A percentile compares a stretch with the other conserved stretches of the same genome.
These are phyloP conservation scores for Sphagnum tenellum DNA, from an alignment of 225 moss, liverwort and hornwort genomes.

Conservation along the genomic window DNA sequence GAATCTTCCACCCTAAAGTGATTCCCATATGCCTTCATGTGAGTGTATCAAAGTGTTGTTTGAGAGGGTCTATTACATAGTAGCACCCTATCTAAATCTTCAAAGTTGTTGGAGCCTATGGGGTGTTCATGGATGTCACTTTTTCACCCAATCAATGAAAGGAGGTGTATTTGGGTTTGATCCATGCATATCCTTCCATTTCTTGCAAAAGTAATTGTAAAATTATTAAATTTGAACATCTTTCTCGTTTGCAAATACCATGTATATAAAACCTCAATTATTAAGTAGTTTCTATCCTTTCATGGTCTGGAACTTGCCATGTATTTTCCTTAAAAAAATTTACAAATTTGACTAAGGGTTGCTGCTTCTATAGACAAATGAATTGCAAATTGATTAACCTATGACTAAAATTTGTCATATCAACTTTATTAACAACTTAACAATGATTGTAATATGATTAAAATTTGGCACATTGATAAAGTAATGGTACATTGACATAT, in stretches of 20 bases:
- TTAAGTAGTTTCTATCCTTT: too few species aligned
- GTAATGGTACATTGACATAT: not conserved
- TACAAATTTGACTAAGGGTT: not conserved
- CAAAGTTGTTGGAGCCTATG: not conserved
- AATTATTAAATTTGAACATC: too few species aligned
- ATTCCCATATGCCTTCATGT: not conserved
- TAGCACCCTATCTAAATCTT: not conserved
- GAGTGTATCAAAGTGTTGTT: not conserved
- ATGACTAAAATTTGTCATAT: too few species aligned
- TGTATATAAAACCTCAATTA: too few species aligned
- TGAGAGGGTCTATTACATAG: not conserved
- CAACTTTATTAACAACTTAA: too few species aligned
- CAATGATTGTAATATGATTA: too few species aligned
- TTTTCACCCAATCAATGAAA: not conserved
- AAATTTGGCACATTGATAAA: not conserved
- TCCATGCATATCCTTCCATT: not conserved
- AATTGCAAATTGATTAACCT: too few species aligned
- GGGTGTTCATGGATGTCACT: not conserved
- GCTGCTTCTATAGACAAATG: not conserved
- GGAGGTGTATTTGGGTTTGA: not conserved
- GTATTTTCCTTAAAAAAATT: too few species aligned
- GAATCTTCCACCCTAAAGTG: not conserved
- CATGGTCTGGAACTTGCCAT: not conserved
- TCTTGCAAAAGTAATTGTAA: too few species aligned
- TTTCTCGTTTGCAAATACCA: too few species aligned